Evolutionary conservation across 164 flowering plant species (phyloP), one percentile per base, ranked within the genome.

Genomic region (Dillenia suffruticosa): DNA sequence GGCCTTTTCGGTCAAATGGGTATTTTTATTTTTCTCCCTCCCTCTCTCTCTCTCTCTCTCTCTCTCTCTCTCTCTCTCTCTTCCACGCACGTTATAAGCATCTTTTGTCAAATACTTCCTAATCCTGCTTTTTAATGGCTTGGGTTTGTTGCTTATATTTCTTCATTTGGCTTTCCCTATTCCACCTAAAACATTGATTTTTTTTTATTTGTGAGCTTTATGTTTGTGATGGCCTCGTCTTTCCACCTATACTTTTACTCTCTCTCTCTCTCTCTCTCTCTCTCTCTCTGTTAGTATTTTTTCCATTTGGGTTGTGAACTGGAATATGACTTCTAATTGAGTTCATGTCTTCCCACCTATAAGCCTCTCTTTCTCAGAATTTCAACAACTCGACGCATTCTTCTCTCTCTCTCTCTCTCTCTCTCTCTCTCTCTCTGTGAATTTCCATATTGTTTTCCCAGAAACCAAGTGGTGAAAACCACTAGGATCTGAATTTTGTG

Each of bases 11-110:
- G 65, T 69, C 68, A 47, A 24, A 48, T 32, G 15, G 49, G 58
- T 50, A 63, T 59, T 62, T 45, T 46, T 51, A 54, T 43, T 62
- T 64, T 66, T 43, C 10, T 46, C 40, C 52, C 46, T 66, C 69
- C 59, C 64, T 62, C 40, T 65, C 48, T 47, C 53, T 9, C 8
- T 59, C 51, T 26, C 15, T 15, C 40, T 65, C 48, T 43, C 10
- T 46, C 40, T 49, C 46, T 66, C 69, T 58, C 64, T 62, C 40
- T 65, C 48, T 47, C 53, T 9, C 8, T 59, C 51, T 26, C 15
- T 15, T 44, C 24, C 22, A 46, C 19, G 12, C 16, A 10, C 9
- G 19, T 5, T 15, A 10, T 55, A 54, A 45, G 46, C 46, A 45
- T 22, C 53, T 22, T 26, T 32, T 22, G 15, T 22, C 40, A 32